Conservation (phyloP, 2,329 filamentous ascomycete species). For the Byssochlamys sp. region DNA sequence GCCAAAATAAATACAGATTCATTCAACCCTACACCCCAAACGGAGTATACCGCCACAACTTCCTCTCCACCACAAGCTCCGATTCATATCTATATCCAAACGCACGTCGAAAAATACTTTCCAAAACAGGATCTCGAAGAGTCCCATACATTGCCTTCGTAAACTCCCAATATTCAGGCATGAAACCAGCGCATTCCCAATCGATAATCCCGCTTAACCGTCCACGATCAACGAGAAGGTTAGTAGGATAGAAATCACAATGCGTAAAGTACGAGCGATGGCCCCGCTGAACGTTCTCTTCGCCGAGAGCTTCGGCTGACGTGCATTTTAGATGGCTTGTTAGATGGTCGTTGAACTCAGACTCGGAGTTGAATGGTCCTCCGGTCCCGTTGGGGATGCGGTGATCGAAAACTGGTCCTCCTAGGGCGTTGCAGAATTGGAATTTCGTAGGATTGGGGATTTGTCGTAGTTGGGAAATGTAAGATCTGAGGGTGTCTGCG, state of each 20-base stretch:
- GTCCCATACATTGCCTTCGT: slow-evolving; percentile 14
- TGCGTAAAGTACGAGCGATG: slow-evolving; percentile 10
- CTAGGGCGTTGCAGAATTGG: slow-evolving; percentile 1
- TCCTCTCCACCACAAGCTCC: slow-evolving; percentile 7
- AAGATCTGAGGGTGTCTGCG: slow-evolving; percentile 2
- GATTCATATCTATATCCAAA: slow-evolving; percentile 7
- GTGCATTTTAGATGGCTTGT: slow-evolving; percentile 1
- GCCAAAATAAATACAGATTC: no score
- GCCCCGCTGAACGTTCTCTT: background rate
- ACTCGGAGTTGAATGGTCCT: slow-evolving; percentile 4
- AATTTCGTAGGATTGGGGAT: slow-evolving; percentile 1
- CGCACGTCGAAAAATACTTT: slow-evolving; percentile 2
- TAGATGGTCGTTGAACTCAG: slow-evolving; percentile 4
- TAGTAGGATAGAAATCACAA: slow-evolving; percentile 7
- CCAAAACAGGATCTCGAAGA: slow-evolving; percentile 1
- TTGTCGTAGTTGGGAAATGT: slow-evolving; percentile 1
- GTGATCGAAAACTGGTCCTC: slow-evolving; percentile 3
- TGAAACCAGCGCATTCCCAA: slow-evolving; percentile 11
- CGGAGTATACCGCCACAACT: slow-evolving; percentile 6
- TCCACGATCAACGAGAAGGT: slow-evolving; percentile 5
- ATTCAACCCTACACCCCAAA: slow-evolving; percentile 2
- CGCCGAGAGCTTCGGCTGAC: background rate
- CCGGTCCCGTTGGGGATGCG: slow-evolving; percentile 1
- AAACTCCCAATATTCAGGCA: slow-evolving; percentile 12
- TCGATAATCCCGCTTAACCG: slow-evolving; percentile 13